Conservation (phyloP, 768 basidiomycete species). For the Amanita pallidorosea region DNA sequence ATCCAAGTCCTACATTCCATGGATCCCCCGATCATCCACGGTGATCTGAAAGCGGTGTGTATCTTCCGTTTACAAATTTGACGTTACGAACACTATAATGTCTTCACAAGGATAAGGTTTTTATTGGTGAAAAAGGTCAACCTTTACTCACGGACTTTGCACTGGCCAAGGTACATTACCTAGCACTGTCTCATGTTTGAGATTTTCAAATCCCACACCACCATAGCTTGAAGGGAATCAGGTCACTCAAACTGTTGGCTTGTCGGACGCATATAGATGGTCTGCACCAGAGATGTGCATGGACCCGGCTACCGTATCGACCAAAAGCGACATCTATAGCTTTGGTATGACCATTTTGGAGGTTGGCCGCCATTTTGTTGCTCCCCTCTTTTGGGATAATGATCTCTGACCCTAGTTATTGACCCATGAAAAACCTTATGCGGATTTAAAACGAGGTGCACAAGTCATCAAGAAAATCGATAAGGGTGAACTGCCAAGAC, state of each 20-base stretch:
- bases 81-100: not conserved
- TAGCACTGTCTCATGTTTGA: not conserved
- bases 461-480: slow-evolving; percentile 3
- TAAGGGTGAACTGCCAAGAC: slow-evolving; percentile 9
- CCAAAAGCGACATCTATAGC: slow-evolving; percentile 5
- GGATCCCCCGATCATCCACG: slow-evolving; percentile 4
- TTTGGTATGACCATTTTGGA: slow-evolving; percentile 4
- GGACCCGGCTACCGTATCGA: not conserved
- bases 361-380: not conserved
- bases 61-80: not conserved
- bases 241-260: not conserved
- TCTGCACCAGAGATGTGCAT: slow-evolving; percentile 4
- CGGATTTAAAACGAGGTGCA: not conserved
- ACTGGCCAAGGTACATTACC: slow-evolving; percentile 1
- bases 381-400: no score
- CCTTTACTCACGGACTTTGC: slow-evolving; percentile 3
- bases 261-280: slow-evolving; percentile 3
- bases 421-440: slow-evolving; percentile 2
- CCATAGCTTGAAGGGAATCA: not conserved
- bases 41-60: slow-evolving; percentile 5
- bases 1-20: slow-evolving; percentile 4
- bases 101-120: not conserved
- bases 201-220: no score
- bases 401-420: not conserved
- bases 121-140: slow-evolving; percentile 1